Conservation (phyloP, 108 stramenopile species). For the Craspedostauros australis region DNA sequence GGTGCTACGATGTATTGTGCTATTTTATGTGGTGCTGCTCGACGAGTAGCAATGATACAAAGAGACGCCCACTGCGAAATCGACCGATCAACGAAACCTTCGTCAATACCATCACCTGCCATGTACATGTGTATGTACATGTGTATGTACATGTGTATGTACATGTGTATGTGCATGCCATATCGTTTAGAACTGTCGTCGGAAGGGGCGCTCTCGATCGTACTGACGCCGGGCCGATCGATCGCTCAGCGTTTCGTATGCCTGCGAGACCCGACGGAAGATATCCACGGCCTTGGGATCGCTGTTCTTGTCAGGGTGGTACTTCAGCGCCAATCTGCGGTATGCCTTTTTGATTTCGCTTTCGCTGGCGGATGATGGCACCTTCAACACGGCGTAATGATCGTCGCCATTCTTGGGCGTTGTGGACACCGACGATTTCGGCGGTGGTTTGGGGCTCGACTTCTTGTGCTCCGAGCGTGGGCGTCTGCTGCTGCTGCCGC, state of each 20-base stretch:
- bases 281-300: constrained; percentile 61
- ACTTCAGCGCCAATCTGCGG: constrained; percentile 45
- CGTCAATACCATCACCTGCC: no score
- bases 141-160: no score
- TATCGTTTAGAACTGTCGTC: constrained; percentile 5
- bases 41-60: no score
- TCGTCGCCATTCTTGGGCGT: neutral
- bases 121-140: no score
- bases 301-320: constrained; percentile 37
- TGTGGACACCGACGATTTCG: neutral
- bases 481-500: constrained; percentile 1
- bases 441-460: constrained; percentile 1
- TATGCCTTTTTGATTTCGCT: constrained; percentile 77
- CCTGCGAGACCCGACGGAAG: constrained; percentile 65
- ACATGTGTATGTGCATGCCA: no score
- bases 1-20: no score
- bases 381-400: constrained; percentile 61
- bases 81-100: no score
- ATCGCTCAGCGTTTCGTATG: constrained; percentile 72
- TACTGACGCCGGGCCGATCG: constrained; percentile 44
- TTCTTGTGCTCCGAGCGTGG: constrained; percentile 12
- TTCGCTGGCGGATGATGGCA: constrained; percentile 40
- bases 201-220: constrained; percentile 42
- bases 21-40: no score
- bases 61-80: no score